phyloP scores from a whole-genome alignment of 2,329 filamentous ascomycete genomes.

The Cladosporium phlei region DNA sequence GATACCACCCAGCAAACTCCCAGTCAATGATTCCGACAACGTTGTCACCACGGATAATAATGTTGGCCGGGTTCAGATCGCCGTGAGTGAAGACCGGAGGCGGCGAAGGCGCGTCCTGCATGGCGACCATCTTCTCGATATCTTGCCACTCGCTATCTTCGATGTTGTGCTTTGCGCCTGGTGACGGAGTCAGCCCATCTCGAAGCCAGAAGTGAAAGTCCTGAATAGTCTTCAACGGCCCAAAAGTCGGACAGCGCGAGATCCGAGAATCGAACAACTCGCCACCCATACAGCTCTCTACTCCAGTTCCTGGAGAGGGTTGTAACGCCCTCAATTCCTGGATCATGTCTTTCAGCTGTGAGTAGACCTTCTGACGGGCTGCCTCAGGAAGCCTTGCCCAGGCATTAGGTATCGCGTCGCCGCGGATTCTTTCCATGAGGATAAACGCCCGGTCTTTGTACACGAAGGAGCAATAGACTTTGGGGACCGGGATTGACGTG shows the following conservation, averaged over 20 bases:
- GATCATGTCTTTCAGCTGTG: neutral
- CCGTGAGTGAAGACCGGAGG: conserved; percentile 47
- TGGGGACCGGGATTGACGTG: conserved; percentile 44
- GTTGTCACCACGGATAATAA: conserved; percentile 38
- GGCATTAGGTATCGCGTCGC: conserved; percentile 1
- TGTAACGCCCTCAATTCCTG: neutral
- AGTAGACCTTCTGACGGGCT: neutral
- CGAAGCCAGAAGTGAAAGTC: neutral
- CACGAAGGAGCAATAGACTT: conserved; percentile 42
- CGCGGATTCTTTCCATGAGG: conserved; percentile 37
- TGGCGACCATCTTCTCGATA: conserved; percentile 32
- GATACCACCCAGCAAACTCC: conserved; percentile 47
- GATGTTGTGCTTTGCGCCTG: neutral
- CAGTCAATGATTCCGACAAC: conserved; percentile 46
- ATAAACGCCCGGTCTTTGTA: conserved; percentile 41
- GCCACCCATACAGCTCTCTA: neutral
- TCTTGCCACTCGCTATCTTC: conserved; percentile 16
- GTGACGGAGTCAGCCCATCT: neutral
- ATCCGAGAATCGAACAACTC: neutral
- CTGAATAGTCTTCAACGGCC: neutral
- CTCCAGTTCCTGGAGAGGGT: neutral
- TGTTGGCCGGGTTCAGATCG: conserved; percentile 43
- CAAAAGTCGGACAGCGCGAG: neutral
- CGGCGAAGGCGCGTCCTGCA: conserved; percentile 36
- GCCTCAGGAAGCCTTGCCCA: neutral